A percentile compares a stretch with the other conserved stretches of the same genome.
phyloP scores from a whole-genome alignment of 208 protist species.

The Trichomonas vaginalis region DNA sequence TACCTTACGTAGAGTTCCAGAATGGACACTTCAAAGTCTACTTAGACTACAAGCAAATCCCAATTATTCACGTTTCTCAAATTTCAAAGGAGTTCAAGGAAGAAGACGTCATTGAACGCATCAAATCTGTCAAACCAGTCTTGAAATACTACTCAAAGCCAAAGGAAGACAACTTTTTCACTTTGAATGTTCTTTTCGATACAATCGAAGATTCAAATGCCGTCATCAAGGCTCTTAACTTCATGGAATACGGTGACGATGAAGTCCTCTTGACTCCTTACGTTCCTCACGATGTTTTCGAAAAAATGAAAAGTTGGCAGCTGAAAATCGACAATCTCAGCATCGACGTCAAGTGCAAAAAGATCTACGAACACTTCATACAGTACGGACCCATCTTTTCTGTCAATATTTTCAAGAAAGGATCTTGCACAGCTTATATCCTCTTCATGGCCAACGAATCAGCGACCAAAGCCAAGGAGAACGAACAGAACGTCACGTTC shows the following conservation, averaged over 20 bases:
- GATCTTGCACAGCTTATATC: neutral
- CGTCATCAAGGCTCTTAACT: neutral
- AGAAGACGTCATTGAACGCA: neutral
- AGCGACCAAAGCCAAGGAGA: neutral
- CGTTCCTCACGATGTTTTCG: neutral
- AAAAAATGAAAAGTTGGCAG: neutral
- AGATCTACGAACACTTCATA: neutral
- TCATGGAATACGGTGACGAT: neutral
- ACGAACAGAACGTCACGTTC: neutral
- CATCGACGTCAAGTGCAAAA: neutral
- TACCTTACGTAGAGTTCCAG: neutral
- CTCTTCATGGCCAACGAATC: neutral
- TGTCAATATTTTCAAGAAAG: neutral
- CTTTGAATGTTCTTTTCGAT: neutral
- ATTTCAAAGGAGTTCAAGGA: neutral
- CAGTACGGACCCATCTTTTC: neutral
- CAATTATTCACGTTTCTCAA: neutral
- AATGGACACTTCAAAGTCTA: neutral
- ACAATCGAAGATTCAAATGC: neutral
- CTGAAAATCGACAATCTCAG: neutral
- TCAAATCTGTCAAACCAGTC: neutral
- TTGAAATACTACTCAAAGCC: neutral
- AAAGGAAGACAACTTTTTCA: neutral
- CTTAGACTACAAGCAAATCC: neutral
- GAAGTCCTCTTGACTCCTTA: neutral